These are phyloP conservation scores for Penicillium simplicissimum DNA, from an alignment of 495 filamentous ascomycete species.

Conservation along the genomic window DNA sequence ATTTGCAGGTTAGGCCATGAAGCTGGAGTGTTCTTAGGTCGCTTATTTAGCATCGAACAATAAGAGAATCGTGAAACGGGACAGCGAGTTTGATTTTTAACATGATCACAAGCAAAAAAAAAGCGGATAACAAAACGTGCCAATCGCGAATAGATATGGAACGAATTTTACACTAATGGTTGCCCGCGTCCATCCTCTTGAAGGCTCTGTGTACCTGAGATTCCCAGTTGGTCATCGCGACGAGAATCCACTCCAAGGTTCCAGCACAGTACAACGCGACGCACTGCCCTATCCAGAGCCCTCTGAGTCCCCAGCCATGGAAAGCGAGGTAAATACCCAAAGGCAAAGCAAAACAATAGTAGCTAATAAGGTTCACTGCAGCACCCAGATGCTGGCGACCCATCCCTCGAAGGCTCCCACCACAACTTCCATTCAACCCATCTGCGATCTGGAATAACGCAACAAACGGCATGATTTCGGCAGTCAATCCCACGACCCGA, in stretches of 20 bases:
- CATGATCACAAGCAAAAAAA: too few relatives aligned
- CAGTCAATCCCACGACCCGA: conserved; percentile 71
- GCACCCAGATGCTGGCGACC: conserved; percentile 88
- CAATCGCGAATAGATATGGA: too few relatives aligned
- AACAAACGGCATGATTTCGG: conserved; percentile 83
- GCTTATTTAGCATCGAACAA: neutral
- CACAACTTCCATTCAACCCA: conserved; percentile 82
- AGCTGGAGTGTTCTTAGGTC: too few relatives aligned
- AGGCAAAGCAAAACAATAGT: conserved; percentile 83
- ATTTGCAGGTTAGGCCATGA: too few relatives aligned
- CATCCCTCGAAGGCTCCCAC: conserved; percentile 80
- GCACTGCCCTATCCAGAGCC: conserved; percentile 88
- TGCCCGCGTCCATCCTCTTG: conserved; percentile 62
- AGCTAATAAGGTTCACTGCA: conserved; percentile 83
- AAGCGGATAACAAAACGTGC: too few relatives aligned
- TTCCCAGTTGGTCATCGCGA: conserved; percentile 77
- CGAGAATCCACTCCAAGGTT: conserved; percentile 75
- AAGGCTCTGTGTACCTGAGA: conserved; percentile 75
- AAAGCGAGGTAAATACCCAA: conserved; percentile 86
- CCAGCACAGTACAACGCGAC: conserved; percentile 86
- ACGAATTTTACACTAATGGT: neutral
- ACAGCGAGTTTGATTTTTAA: too few relatives aligned
- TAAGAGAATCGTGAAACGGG: too few relatives aligned
- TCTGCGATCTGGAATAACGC: conserved; percentile 96
- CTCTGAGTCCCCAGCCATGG: conserved; percentile 82